These are phyloP conservation scores for Bipolaris victoriae DNA, from an alignment of 2,329 filamentous ascomycete genomes.

Conservation along the genomic window DNA sequence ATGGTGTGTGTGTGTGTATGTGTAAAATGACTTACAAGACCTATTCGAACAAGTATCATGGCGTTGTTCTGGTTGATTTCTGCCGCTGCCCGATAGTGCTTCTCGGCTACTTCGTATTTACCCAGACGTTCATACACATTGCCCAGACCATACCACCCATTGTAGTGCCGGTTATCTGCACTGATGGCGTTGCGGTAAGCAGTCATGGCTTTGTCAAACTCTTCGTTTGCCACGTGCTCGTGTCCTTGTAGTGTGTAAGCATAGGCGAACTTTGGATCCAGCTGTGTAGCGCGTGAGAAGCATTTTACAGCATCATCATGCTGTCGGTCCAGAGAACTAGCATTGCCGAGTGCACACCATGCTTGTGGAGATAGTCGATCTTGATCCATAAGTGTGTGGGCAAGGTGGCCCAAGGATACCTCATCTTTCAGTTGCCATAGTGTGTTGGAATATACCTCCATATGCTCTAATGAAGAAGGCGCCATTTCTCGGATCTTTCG, in stretches of 20 bases:
- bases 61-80: slow-evolving; percentile 93
- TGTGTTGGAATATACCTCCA: slow-evolving; percentile 98
- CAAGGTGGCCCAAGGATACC: slow-evolving; percentile 87
- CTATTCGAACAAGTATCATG: slow-evolving; percentile 90
- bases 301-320: slow-evolving; percentile 94
- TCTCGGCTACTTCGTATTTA: slow-evolving; percentile 87
- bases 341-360: slow-evolving; percentile 95
- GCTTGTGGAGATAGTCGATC: slow-evolving; percentile 91
- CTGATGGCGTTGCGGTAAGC: slow-evolving; percentile 86
- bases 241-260: slow-evolving; percentile 95
- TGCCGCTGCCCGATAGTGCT: slow-evolving; percentile 87
- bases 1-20: background rate
- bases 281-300: slow-evolving; percentile 91
- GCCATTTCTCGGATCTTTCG: slow-evolving; percentile 77
- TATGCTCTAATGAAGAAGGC: slow-evolving; percentile 85
- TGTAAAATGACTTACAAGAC: slow-evolving; percentile 64
- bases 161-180: slow-evolving; percentile 89
- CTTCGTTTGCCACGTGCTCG: slow-evolving; percentile 93
- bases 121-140: slow-evolving; percentile 87
- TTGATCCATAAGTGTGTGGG: slow-evolving; percentile 85
- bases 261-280: slow-evolving; percentile 90
- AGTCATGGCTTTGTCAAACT: slow-evolving; percentile 91
- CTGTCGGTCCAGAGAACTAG: slow-evolving; percentile 88
- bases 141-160: slow-evolving; percentile 93
- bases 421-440: slow-evolving; percentile 97